phyloP scores from a whole-genome alignment of 805 yeast species.

The Starmerella vaccinii region DNA sequence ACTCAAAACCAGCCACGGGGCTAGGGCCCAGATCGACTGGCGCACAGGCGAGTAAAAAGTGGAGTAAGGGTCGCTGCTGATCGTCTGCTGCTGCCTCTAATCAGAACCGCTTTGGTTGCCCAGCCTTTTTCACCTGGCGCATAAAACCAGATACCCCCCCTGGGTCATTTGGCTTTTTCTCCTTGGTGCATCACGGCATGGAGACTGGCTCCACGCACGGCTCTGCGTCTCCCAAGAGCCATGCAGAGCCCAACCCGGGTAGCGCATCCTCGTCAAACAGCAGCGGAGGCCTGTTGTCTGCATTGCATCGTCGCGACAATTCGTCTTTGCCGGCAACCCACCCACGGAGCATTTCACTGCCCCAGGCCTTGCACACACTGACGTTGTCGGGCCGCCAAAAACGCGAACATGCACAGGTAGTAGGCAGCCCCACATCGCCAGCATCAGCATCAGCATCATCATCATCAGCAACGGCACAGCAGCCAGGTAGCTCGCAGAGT shows the following conservation, averaged over 20 bases:
- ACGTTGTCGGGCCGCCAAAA: constrained; percentile 5
- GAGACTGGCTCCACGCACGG: constrained; percentile 8
- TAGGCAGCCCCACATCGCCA: background rate
- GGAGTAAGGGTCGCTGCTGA: constrained; percentile 5
- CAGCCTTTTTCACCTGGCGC: constrained; percentile 1
- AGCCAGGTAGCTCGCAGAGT: background rate
- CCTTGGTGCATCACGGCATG: constrained; percentile 4
- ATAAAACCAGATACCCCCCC: constrained; percentile 1
- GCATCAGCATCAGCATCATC: background rate
- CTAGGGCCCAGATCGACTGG: background rate
- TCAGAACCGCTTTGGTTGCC: background rate
- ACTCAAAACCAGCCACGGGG: constrained; percentile 6
- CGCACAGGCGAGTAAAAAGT: constrained; percentile 5
- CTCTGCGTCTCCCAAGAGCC: background rate
- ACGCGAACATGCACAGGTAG: background rate
- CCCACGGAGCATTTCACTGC: constrained; percentile 8
- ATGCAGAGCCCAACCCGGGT: constrained; percentile 1
- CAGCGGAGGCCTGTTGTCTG: background rate
- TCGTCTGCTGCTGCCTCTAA: constrained; percentile 2
- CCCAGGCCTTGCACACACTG: constrained; percentile 5
- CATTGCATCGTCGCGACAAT: background rate
- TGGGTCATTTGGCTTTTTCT: background rate
- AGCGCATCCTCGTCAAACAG: background rate
- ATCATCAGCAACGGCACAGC: background rate
- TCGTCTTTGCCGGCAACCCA: constrained; percentile 1